These are phyloP conservation scores for Rhynchospora tenuis DNA, from an alignment of 176 grass and related monocot genomes.

Conservation along the genomic window DNA sequence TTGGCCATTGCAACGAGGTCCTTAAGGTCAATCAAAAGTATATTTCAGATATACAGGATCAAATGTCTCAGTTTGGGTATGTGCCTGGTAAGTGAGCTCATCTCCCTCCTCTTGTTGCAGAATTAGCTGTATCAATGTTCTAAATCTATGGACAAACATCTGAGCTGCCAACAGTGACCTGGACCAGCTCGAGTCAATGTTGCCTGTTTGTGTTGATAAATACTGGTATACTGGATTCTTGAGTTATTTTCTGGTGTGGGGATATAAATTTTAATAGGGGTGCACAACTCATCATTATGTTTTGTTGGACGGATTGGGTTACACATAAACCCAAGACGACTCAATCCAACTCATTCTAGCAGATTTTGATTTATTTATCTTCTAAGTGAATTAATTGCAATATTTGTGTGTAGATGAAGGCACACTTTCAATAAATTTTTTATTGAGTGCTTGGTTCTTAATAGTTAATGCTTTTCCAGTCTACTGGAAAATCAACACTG, in stretches of 20 bases:
- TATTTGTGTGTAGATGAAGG: background rate
- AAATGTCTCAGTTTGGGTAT: slow-evolving; percentile 54
- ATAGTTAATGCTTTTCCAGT: background rate
- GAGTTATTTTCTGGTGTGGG: background rate
- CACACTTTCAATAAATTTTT: background rate
- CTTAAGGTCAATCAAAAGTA: slow-evolving; percentile 46
- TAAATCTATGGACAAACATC: no score
- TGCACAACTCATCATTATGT: no score
- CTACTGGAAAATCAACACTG: background rate
- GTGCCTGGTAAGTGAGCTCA: slow-evolving; percentile 31
- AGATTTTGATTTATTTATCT: background rate
- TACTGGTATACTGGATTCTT: background rate
- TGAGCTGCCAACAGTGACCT: no score
- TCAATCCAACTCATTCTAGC: background rate
- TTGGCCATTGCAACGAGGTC: slow-evolving; percentile 71
- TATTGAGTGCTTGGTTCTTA: background rate
- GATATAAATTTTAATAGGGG: no score
- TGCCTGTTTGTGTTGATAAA: background rate
- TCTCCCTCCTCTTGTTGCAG: no score
- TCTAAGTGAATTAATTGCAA: background rate
- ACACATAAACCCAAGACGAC: background rate
- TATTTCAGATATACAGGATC: slow-evolving; percentile 41
- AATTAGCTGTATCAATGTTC: no score
- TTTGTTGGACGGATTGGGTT: no score
- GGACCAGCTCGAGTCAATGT: no score